Evolutionary conservation across 495 filamentous ascomycete genomes (phyloP).

Genomic region (Parathielavia hyrcaniae): DNA sequence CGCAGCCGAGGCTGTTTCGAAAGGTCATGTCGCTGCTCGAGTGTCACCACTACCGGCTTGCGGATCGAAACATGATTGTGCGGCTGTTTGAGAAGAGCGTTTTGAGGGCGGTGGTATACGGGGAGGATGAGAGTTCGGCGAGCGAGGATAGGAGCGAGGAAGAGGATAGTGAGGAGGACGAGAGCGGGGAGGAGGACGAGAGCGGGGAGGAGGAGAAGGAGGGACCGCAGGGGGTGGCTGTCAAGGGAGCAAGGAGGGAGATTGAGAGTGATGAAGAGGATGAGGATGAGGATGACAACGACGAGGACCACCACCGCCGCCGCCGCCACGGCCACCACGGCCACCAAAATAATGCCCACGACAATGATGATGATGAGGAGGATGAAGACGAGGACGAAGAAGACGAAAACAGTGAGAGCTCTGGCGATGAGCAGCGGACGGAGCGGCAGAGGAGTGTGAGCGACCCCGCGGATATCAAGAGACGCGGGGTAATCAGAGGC

Average conservation of each 20-base stretch:
- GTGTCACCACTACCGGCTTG: constrained; percentile 79
- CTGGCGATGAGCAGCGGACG: constrained; percentile 44
- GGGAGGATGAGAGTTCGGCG: constrained; percentile 37
- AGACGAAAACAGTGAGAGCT: constrained; percentile 28
- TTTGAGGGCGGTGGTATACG: constrained; percentile 68
- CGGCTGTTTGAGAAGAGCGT: constrained; percentile 91
- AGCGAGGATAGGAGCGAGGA: constrained; percentile 7
- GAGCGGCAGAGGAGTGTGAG: constrained; percentile 50
- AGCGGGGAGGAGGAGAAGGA: constrained; percentile 15
- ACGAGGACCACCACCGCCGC: constrained; percentile 8
- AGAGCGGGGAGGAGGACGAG: constrained; percentile 20
- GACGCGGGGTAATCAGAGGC: constrained; percentile 17
- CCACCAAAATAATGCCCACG: constrained; percentile 8
- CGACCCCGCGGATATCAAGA: constrained; percentile 37
- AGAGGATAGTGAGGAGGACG: constrained; percentile 15
- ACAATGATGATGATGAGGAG: constrained; percentile 16
- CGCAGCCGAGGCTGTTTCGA: constrained; percentile 67
- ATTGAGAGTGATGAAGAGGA: background rate
- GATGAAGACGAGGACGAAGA: constrained; percentile 14
- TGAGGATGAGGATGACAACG: constrained; percentile 10
- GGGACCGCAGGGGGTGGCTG: background rate
- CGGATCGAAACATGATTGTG: constrained; percentile 77
- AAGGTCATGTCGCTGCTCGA: constrained; percentile 82
- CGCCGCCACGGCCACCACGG: no score
- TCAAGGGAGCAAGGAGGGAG: background rate